A percentile compares a stretch with the other conserved stretches of the same genome.
Conservation (phyloP, 768 basidiomycete genomes). For the Agrocybe chaxingu region DNA sequence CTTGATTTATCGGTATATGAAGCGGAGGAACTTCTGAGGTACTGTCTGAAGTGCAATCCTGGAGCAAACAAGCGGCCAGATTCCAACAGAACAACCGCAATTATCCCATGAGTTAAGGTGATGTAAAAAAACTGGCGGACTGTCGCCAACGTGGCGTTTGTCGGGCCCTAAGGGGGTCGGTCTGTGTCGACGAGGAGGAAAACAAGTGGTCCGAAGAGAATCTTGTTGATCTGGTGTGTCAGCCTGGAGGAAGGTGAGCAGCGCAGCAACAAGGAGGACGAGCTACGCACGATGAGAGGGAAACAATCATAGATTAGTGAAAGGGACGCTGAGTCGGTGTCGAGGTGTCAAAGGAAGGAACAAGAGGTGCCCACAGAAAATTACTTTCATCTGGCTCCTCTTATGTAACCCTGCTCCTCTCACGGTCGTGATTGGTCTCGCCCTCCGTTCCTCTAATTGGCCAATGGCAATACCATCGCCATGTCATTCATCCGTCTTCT, state of each 20-base stretch:
- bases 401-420: conserved; percentile 9
- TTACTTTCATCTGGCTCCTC: conserved; percentile 6
- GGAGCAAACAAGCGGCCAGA: conserved; percentile 34
- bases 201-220: conserved; percentile 62
- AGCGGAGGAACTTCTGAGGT: conserved; percentile 20
- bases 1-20: conserved; percentile 13
- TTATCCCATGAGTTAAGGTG: conserved; percentile 46
- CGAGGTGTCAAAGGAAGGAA: conserved; percentile 20
- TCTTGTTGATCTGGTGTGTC: conserved; percentile 48
- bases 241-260: conserved; percentile 28
- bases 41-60: conserved; percentile 17
- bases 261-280: conserved; percentile 6
- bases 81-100: conserved; percentile 31
- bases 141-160: not conserved
- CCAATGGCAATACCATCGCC: conserved; percentile 16
- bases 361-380: conserved; percentile 13
- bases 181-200: conserved; percentile 64
- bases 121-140: conserved; percentile 9
- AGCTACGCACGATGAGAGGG: conserved; percentile 31
- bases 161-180: conserved; percentile 67
- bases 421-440: conserved; percentile 5
- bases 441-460: conserved; percentile 8
- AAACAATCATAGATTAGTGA: conserved; percentile 53
- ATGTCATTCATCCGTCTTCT: not conserved
- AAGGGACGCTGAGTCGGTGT: conserved; percentile 14